Evolutionary conservation across 805 yeast genomes (phyloP), one percentile per base, ranked within the genome.

Genomic region (Candida krabiensis): DNA sequence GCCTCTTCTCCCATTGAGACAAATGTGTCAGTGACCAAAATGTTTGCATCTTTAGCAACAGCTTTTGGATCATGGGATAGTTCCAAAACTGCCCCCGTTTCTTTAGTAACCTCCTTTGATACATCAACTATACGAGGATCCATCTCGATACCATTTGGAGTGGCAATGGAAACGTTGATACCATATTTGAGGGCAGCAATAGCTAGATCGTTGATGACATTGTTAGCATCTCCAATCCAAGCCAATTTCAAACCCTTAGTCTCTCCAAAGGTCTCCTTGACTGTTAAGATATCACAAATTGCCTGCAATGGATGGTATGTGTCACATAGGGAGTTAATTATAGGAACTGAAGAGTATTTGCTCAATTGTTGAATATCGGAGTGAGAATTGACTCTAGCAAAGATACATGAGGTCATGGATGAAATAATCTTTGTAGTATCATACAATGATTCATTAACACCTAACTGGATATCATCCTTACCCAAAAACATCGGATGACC

Each of bases 191-290:
- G 73, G 18, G 93, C 78, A 7, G 96, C 98, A 46, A 90, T 79
- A 9, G 95, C 79, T 64, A 93, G 73, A 66, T 93, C 99, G 61
- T 93, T 91, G 44, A 93, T 83, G 22, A 93, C 98, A 55, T 93
- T 93, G 63, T 93, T 93, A 21, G 97, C 83, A 61, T 91, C 99
- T 43, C 99, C 99, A 14, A 93, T 80, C 99, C 99, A 91, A 2
- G 96, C 80, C 33, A 91, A 66, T 53, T 88, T 90, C 47, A 89
- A 72, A 4, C 79, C 80, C 46, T 77, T 60, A 13, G 58, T 43
- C 21, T 62, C 66, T 4, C 79, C 77, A 55, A 86, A 86, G 4
- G 80, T 64, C 64, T 93, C 97, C 47, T 83, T 79, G 43, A 93
- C 84, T 3, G 98, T 90, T 49, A 87, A 67, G 40, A 93, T 52